These are phyloP conservation scores for Dipteronia dyeriana DNA, from an alignment of 345 rosid species.

Conservation along the genomic window DNA sequence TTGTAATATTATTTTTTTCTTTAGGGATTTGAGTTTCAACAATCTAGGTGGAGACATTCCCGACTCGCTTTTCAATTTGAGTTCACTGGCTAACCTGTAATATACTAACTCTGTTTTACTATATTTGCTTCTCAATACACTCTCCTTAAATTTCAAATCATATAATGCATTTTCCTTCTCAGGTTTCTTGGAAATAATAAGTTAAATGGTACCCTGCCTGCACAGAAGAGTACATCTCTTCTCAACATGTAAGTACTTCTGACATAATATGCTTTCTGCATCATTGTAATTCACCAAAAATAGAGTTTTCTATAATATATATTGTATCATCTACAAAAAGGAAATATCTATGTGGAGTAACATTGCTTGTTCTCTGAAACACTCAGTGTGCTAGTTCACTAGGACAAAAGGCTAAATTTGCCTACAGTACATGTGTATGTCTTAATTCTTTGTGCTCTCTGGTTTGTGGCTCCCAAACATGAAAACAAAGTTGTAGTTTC, in stretches of 20 bases:
- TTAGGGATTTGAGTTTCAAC: slow-evolving; percentile 69
- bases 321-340: background rate
- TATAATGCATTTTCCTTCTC: slow-evolving; percentile 21
- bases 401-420: background rate
- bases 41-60: slow-evolving; percentile 45
- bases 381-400: too few relatives aligned
- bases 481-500: too few relatives aligned
- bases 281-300: background rate
- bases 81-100: slow-evolving; percentile 54
- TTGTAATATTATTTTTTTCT: slow-evolving; percentile 9
- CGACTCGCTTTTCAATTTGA: slow-evolving; percentile 39
- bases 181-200: slow-evolving; percentile 70
- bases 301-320: background rate
- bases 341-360: background rate
- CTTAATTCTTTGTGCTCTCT: too few relatives aligned
- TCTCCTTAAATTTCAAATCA: background rate
- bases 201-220: slow-evolving; percentile 59
- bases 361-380: too few relatives aligned
- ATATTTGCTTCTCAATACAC: background rate
- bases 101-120: slow-evolving; percentile 16
- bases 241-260: slow-evolving; percentile 50
- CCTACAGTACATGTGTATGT: too few relatives aligned
- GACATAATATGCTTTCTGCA: background rate
- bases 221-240: slow-evolving; percentile 45
- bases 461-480: too few relatives aligned